phyloP scores from a whole-genome alignment of 805 yeast genomes.

The Metahyphopichia silvanorum region DNA sequence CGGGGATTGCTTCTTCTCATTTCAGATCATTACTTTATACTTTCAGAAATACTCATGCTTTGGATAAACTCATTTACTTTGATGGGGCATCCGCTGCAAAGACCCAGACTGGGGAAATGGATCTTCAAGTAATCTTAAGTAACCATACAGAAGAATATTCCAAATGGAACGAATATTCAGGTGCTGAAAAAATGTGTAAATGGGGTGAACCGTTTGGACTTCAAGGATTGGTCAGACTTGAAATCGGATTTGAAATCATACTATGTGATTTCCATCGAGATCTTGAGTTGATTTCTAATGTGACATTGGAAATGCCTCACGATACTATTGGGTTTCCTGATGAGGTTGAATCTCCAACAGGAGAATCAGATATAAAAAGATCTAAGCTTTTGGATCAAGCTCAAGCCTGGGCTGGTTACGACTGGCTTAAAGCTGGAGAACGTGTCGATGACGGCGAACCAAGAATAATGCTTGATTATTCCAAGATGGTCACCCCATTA shows the following conservation, averaged over 20 bases:
- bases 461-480: constrained; percentile 49
- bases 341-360: constrained; percentile 4
- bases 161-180: constrained; percentile 34
- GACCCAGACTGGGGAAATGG: constrained; percentile 56
- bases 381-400: constrained; percentile 18
- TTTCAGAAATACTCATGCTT: constrained; percentile 44
- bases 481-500: constrained; percentile 50
- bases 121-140: constrained; percentile 31
- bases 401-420: constrained; percentile 36
- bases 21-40: constrained; percentile 37
- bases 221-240: constrained; percentile 58
- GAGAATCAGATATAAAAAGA: constrained; percentile 8
- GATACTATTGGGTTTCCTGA: constrained; percentile 38
- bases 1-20: no score
- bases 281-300: constrained; percentile 43
- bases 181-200: constrained; percentile 50
- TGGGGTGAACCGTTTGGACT: constrained; percentile 55
- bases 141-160: constrained; percentile 17
- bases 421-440: constrained; percentile 44
- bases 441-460: constrained; percentile 47
- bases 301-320: constrained; percentile 33
- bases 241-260: constrained; percentile 59
- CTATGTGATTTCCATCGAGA: constrained; percentile 53
- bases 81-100: constrained; percentile 74
- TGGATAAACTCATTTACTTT: constrained; percentile 46